Conservation (phyloP, 306 rosid genomes). For the Quercus robur region DNA sequence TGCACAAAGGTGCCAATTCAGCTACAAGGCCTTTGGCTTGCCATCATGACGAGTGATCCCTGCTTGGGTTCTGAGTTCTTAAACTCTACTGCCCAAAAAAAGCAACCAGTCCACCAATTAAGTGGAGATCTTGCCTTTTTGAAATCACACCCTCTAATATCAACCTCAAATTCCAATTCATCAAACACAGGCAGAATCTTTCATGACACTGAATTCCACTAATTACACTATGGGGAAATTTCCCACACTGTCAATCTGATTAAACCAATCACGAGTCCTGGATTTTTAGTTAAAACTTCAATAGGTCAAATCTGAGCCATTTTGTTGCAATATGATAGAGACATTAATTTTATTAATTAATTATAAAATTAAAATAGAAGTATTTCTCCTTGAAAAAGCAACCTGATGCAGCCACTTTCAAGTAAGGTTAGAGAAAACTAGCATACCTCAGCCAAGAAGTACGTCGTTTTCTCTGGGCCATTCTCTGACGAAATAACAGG, state of each 20-base stretch:
- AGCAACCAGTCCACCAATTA: not conserved
- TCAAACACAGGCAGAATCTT: not conserved
- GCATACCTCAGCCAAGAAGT: constrained; percentile 95
- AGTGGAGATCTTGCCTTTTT: not conserved
- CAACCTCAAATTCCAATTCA: not conserved
- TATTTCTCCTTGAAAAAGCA: not conserved
- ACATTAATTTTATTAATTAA: not conserved
- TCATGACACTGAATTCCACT: not conserved
- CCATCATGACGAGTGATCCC: not conserved
- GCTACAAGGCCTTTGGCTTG: not conserved
- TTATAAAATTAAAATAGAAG: not conserved
- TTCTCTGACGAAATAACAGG: constrained; percentile 61
- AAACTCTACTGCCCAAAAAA: not conserved
- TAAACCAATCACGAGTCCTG: not conserved
- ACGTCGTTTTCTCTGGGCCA: constrained; percentile 65
- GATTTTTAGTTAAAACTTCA: not conserved
- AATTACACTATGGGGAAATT: not conserved
- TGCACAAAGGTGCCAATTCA: too few relatives aligned
- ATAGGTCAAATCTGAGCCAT: not conserved
- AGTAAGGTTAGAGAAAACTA: constrained; percentile 9
- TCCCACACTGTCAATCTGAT: not conserved
- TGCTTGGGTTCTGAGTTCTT: not conserved
- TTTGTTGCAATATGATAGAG: not conserved
- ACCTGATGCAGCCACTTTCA: not conserved
- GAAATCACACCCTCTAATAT: not conserved